These are phyloP conservation scores for Wallacemonas sp. DNA, from an alignment of 208 protist species.

Conservation along the genomic window DNA sequence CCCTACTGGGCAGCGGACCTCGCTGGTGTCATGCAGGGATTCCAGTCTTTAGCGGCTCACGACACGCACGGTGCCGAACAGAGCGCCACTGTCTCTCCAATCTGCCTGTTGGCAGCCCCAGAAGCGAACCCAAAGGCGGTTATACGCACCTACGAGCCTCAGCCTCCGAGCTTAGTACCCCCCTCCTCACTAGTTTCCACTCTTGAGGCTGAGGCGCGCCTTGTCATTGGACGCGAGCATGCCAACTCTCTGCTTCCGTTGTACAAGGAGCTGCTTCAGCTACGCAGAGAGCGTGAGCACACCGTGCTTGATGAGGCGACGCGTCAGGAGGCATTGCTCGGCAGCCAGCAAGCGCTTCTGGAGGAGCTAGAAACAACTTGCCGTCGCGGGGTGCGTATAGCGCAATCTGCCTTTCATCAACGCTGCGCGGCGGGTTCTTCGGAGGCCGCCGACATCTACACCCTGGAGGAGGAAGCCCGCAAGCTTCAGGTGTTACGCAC, in stretches of 20 bases:
- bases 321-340: conserved; percentile 6
- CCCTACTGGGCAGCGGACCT: not conserved
- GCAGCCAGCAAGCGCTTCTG: conserved; percentile 12
- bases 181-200: not conserved
- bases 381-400: not conserved
- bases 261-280: conserved; percentile 48
- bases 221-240: conserved; percentile 42
- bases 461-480: not conserved
- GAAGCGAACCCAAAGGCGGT: too few species aligned
- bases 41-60: not conserved
- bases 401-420: not conserved
- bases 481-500: not conserved
- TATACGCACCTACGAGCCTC: not conserved
- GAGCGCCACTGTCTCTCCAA: not conserved
- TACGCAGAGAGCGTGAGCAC: conserved; percentile 26
- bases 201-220: conserved; percentile 31
- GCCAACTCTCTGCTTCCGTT: conserved; percentile 35
- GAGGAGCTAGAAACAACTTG: conserved; percentile 13
- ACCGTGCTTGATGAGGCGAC: conserved; percentile 12
- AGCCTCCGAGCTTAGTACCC: not conserved
- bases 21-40: not conserved
- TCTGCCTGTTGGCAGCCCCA: not conserved
- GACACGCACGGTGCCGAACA: too few species aligned
- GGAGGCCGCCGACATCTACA: not conserved
- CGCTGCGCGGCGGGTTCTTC: not conserved